Conservation (phyloP, 2,329 filamentous ascomycete genomes). For the Xylariales sp. region DNA sequence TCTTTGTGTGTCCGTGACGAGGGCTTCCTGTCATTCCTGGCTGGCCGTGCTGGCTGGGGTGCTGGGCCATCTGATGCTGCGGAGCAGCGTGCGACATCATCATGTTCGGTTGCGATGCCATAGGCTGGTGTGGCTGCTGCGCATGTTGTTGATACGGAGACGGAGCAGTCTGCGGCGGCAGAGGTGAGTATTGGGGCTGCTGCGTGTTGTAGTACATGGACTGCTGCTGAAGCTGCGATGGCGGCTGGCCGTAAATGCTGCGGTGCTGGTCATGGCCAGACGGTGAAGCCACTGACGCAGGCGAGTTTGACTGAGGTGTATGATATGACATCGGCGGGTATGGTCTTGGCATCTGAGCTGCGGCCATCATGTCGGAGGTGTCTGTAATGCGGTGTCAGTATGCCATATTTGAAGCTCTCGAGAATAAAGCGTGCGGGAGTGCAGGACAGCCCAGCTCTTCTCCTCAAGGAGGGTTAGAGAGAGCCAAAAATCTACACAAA, state of each 20-base stretch:
- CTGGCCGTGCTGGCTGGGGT: slow-evolving; percentile 52
- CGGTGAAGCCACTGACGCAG: slow-evolving; percentile 85
- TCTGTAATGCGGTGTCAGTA: slow-evolving; percentile 34
- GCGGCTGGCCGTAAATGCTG: slow-evolving; percentile 76
- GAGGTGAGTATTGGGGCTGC: slow-evolving; percentile 60
- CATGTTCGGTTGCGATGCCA: slow-evolving; percentile 62
- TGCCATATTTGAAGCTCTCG: too few species aligned
- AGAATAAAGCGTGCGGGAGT: too few species aligned
- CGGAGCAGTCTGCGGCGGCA: slow-evolving; percentile 57
- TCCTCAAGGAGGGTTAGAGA: too few species aligned
- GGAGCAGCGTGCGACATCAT: slow-evolving; percentile 60
- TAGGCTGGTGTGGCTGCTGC: slow-evolving; percentile 51
- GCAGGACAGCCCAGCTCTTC: too few species aligned
- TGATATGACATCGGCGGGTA: slow-evolving; percentile 91
- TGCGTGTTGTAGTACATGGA: slow-evolving; percentile 70
- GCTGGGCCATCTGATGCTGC: slow-evolving; percentile 56
- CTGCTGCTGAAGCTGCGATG: slow-evolving; percentile 72
- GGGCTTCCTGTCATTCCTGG: slow-evolving; percentile 57
- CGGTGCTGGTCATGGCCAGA: slow-evolving; percentile 87
- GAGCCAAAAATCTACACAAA: slow-evolving; percentile 4
- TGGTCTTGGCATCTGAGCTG: slow-evolving; percentile 64
- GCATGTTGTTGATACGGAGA: slow-evolving; percentile 59
- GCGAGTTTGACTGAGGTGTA: slow-evolving; percentile 91
- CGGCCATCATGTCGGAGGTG: slow-evolving; percentile 64
- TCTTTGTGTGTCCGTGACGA: slow-evolving; percentile 53